A percentile compares a stretch with the other conserved stretches of the same genome.
Conservation (phyloP, 345 rosid species). For the Eucalyptus regnans region DNA sequence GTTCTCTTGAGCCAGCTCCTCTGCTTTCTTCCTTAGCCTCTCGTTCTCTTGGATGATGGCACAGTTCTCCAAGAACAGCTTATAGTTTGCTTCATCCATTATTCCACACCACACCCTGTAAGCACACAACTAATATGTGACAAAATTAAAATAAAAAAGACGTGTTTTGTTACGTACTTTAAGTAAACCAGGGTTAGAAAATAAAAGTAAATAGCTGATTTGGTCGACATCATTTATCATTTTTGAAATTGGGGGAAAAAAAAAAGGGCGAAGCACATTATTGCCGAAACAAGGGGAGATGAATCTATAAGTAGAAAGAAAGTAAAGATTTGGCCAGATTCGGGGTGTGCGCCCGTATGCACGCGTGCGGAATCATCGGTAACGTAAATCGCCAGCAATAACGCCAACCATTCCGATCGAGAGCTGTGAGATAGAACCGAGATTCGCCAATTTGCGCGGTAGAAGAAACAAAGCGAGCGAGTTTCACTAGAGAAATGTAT, state of each 20-base stretch:
- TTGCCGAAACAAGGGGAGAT: background rate
- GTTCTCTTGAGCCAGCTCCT: slow-evolving; percentile 37
- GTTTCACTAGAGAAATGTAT: background rate
- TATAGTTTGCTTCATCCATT: slow-evolving; percentile 36
- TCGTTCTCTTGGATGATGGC: slow-evolving; percentile 31
- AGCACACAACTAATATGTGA: background rate
- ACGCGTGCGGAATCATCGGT: background rate
- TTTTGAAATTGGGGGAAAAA: background rate
- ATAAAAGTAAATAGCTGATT: background rate
- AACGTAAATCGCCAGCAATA: background rate
- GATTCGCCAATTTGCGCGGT: background rate
- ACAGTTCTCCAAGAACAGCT: slow-evolving; percentile 32
- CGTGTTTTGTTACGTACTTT: background rate
- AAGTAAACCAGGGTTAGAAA: background rate
- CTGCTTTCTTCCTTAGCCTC: slow-evolving; percentile 32
- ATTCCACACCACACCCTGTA: background rate
- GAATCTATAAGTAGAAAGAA: background rate
- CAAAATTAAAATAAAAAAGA: background rate
- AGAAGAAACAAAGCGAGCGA: background rate
- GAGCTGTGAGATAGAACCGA: background rate
- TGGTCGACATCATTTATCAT: background rate
- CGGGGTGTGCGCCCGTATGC: background rate
- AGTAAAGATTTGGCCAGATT: background rate
- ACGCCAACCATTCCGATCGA: background rate
- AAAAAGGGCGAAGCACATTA: background rate